These are phyloP conservation scores for Jamesozyma gamospora DNA, from an alignment of 805 yeast genomes.

Conservation along the genomic window DNA sequence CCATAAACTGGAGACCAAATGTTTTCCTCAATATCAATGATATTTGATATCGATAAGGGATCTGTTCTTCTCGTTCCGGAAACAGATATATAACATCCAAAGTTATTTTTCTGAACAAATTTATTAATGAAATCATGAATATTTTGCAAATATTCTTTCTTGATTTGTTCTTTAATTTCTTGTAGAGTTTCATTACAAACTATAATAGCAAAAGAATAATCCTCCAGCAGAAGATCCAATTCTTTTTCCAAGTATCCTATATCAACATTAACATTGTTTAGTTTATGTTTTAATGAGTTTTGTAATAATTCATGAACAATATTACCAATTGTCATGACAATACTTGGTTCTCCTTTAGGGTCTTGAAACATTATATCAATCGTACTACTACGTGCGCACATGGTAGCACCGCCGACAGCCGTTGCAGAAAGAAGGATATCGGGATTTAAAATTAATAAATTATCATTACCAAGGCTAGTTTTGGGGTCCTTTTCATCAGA, in stretches of 20 bases:
- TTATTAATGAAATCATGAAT: slow-evolving; percentile 44
- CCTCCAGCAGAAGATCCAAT: slow-evolving; percentile 35
- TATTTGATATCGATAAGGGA: slow-evolving; percentile 45
- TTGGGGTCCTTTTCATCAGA: slow-evolving; percentile 24
- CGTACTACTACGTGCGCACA: slow-evolving; percentile 64
- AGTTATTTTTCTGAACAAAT: slow-evolving; percentile 32
- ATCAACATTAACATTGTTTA: slow-evolving; percentile 20
- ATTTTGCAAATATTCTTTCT: slow-evolving; percentile 39
- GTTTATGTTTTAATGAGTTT: slow-evolving; percentile 32
- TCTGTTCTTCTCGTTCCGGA: slow-evolving; percentile 29
- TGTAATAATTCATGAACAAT: slow-evolving; percentile 70
- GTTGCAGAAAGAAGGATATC: slow-evolving; percentile 79
- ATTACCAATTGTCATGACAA: slow-evolving; percentile 70
- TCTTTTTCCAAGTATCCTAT: slow-evolving; percentile 23
- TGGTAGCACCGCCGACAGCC: slow-evolving; percentile 60
- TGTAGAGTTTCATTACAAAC: slow-evolving; percentile 43
- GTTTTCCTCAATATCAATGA: slow-evolving; percentile 80
- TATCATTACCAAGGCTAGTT: slow-evolving; percentile 32
- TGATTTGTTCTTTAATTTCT: slow-evolving; percentile 35
- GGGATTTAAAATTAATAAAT: slow-evolving; percentile 73
- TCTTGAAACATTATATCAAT: slow-evolving; percentile 45
- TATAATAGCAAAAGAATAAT: slow-evolving; percentile 41
- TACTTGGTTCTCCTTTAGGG: slow-evolving; percentile 48
- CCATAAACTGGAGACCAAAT: slow-evolving; percentile 91
- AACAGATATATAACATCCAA: slow-evolving; percentile 16